Base-by-base conservation (phyloP, 2,329 filamentous ascomycete species). In the Sarocladium oryzae region DNA sequence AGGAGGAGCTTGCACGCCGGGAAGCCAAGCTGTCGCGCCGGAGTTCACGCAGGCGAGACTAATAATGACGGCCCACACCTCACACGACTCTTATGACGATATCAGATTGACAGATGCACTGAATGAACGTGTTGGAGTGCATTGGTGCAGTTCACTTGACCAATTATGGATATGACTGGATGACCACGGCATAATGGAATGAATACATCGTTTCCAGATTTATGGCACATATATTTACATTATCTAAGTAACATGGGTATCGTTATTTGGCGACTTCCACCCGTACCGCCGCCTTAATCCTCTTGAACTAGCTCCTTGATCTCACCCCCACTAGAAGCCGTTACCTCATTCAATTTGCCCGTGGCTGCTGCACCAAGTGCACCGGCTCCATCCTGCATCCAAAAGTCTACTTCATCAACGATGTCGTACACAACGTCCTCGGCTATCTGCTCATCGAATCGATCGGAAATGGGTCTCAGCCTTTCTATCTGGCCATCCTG, bases 341-440 rank as follows among this genome's bases (percentile, higher is more conserved):
- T 68, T 0, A 67, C 67, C 16, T 67, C 69, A 32, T 72, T 67
- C 50, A 68, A 70, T 61, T 74, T 75, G 28, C 67, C 70, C 45
- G 69, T 74, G 13, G 67, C 69, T 11, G 63, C 74, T 9, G 70
- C 67, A 53, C 75, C 75, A 43, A 75, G 70, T 8, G 74, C 70
- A 54, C 71, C 72, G 8, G 73, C 74, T 21, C 77, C 78, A 56
- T 89, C 88, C 63, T 88, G 81, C 66, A 84, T 77, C 84, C 82
- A 95, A 70, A 88, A 93, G 70, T 95, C 90, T 46, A 95, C 88
- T 69, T 99, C 93, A 62, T 99, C 93, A 28, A 97, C 77, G 50
- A 99, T 79, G 66, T 99, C 93, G 65, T 90, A 96, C 26, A 96
- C 79, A 21, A 96, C 76, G 61, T 99, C 93, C 69, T 99, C 93